Conservation (phyloP, 768 basidiomycete species). For the Pluteus cervinus region DNA sequence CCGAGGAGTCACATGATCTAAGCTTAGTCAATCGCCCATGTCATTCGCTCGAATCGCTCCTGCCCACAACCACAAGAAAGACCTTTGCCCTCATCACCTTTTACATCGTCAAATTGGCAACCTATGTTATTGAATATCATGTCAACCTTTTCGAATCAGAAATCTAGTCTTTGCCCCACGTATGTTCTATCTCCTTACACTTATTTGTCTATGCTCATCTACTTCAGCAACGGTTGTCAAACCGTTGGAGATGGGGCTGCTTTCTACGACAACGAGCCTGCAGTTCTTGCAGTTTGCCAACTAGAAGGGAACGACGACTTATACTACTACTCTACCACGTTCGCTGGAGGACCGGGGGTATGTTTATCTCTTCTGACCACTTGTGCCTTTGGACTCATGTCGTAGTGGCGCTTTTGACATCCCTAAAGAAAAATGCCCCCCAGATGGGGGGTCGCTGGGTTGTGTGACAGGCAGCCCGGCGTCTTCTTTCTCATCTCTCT, state of each 20-base stretch:
- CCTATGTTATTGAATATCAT: conserved; percentile 70
- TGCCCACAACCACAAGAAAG: not conserved
- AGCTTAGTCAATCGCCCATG: not conserved
- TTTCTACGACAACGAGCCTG: conserved; percentile 71
- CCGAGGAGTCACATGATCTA: not conserved
- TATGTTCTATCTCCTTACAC: conserved; percentile 30
- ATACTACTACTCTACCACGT: conserved; percentile 90
- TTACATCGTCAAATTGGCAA: conserved; percentile 73
- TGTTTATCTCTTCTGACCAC: conserved; percentile 18
- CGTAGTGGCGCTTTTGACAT: conserved; percentile 93
- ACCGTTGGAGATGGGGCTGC: conserved; percentile 97
- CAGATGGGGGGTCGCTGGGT: conserved; percentile 89
- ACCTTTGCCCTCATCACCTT: conserved; percentile 12
- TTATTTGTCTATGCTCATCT: conserved; percentile 11
- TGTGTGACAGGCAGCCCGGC: conserved; percentile 93
- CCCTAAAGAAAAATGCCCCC: conserved; percentile 90
- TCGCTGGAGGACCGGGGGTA: conserved; percentile 91
- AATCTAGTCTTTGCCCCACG: conserved; percentile 96
- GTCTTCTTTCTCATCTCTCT: conserved; percentile 36
- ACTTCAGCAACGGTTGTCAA: conserved; percentile 84
- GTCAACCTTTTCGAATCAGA: conserved; percentile 66
- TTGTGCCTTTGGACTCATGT: conserved; percentile 7
- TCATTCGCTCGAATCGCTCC: not conserved
- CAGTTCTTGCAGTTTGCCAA: conserved; percentile 82
- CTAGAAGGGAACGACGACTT: conserved; percentile 74